Conservation (phyloP, 2,329 filamentous ascomycete species). For the Fusarium drepaniforme region DNA sequence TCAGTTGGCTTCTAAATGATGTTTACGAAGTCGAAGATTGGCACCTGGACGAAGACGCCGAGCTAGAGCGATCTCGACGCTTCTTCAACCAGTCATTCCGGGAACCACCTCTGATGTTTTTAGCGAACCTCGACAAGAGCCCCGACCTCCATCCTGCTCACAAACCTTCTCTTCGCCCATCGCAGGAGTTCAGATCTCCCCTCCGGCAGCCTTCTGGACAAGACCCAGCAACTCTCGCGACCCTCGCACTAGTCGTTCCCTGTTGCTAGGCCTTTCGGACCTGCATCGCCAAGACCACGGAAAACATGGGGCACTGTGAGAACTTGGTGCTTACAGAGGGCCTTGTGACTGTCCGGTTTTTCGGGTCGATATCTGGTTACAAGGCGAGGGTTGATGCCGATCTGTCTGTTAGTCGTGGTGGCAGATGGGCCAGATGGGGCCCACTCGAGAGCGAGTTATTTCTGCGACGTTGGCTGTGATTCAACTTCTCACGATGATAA, state of each 20-base stretch:
- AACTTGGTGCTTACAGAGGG: background rate
- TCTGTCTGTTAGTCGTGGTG: background rate
- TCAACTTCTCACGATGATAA: background rate
- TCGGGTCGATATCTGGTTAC: background rate
- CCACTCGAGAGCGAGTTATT: no score
- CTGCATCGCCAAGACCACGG: no score
- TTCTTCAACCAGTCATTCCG: no score
- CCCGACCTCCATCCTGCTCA: no score
- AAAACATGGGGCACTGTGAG: background rate
- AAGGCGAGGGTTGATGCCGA: background rate
- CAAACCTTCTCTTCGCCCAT: background rate
- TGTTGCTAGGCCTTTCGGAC: no score
- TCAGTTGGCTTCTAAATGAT: no score
- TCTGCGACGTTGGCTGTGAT: no score
- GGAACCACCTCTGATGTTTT: no score
- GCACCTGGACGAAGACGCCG: no score
- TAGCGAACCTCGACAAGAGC: no score
- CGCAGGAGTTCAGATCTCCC: background rate
- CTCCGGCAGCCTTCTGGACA: background rate
- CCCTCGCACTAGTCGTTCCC: background rate
- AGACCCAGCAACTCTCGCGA: background rate
- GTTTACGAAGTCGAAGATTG: no score
- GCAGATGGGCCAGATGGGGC: background rate
- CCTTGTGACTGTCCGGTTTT: background rate
- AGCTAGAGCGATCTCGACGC: no score